Base-by-base conservation (phyloP, 805 yeast species). In the Barnettozyma vustinii region DNA sequence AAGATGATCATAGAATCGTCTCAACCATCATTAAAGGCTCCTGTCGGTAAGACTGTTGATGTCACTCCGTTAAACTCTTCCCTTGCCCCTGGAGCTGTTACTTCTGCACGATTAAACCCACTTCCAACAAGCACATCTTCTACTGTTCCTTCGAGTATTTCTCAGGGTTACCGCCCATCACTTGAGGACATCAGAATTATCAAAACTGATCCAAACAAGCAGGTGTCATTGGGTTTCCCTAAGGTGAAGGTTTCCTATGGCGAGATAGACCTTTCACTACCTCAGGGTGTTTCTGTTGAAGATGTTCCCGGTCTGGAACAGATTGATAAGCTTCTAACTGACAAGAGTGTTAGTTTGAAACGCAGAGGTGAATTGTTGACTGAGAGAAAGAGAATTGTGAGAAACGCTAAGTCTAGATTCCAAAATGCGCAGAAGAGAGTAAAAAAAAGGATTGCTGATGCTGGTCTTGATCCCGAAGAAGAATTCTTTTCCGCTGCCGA, bases 341-440 rank as follows among this genome's bases (percentile, higher is more conserved):
- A 45, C 33, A 42, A 46, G 3, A 15, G n/a, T 1, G 18, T 46
- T 1, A 12, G 52, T 13, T 19, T 32, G 9, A 16, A 18, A 1
- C 36, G 42, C 2, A 47, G 40, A 26, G 45, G 42, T 7, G 42
- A 47, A 10, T 33, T 47, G 9, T 33, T 43, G 10, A 19, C 42
- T 9, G 42, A 40, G 7, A 49, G 47, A n/a, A 47, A 41, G 21
- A 49, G 47, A 18, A 7, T 49, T 2, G 13, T 53, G 2, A 41
- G 44, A 8, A 53, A 51, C 40, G 53, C 55, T 2, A 52, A 26
- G 33, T 36, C 50, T 23, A 52, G 55, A 45, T 10, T n/a, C 6
- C 33, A 21, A 7, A 48, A 32, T 18, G 12, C 7, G 8, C 45
- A 30, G 19, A 37, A 47, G 36, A 26, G 27, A 45, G 41, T 16